These are phyloP conservation scores for Salix suchowensis DNA, from an alignment of 345 rosid genomes.

Conservation along the genomic window DNA sequence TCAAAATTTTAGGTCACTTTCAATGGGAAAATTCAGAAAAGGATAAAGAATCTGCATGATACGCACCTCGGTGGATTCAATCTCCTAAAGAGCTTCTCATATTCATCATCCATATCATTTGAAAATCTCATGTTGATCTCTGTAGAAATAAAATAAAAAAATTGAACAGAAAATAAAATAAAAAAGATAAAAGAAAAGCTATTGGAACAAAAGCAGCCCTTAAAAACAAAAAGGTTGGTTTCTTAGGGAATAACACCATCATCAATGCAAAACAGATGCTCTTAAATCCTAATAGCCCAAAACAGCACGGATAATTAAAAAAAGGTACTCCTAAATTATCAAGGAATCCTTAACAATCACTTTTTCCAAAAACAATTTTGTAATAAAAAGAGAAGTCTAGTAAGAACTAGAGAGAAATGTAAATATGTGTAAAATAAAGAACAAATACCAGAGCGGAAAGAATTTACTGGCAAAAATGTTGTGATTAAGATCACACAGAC, in stretches of 20 bases:
- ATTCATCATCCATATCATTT: constrained; percentile 71
- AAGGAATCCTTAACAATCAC: not conserved
- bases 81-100: constrained; percentile 78
- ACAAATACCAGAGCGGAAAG: constrained; percentile 12
- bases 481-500: constrained; percentile 10
- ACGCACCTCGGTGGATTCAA: constrained; percentile 90
- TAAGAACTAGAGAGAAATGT: constrained; percentile 2
- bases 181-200: not conserved
- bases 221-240: constrained; percentile 11
- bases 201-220: constrained; percentile 4
- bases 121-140: constrained; percentile 70
- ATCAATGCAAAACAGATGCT: constrained; percentile 5
- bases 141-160: constrained; percentile 19
- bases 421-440: constrained; percentile 6
- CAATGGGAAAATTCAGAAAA: constrained; percentile 7
- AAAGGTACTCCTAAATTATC: not conserved
- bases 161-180: not conserved
- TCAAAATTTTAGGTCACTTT: constrained; percentile 1
- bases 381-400: not conserved
- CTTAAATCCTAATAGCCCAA: not conserved
- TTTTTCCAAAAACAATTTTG: not conserved
- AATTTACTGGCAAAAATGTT: not conserved
- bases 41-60: not conserved
- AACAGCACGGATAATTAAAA: not conserved
- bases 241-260: too few species aligned